phyloP scores from a whole-genome alignment of 2,329 filamentous ascomycete species.

The Monosporascus sp. region DNA sequence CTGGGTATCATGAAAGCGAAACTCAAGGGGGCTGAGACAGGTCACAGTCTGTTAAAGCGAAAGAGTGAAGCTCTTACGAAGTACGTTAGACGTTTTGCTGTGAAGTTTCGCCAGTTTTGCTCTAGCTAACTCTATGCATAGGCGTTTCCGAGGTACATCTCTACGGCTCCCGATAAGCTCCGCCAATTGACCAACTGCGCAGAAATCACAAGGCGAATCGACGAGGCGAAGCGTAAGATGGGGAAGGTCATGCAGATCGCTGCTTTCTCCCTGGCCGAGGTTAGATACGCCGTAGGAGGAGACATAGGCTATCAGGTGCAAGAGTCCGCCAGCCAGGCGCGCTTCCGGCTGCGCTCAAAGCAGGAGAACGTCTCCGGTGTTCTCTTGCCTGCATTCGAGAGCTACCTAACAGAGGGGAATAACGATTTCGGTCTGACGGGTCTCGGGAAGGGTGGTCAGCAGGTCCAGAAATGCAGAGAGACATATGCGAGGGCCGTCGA shows the following conservation, averaged over 20 bases:
- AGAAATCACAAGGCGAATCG: constrained; percentile 96
- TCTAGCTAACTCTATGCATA: constrained; percentile 30
- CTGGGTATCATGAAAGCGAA: constrained; percentile 96
- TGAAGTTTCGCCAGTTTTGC: background rate
- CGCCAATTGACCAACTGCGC: constrained; percentile 9
- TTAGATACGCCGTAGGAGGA: constrained; percentile 93
- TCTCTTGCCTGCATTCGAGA: constrained; percentile 88
- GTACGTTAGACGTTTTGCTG: constrained; percentile 41
- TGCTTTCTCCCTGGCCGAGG: constrained; percentile 93
- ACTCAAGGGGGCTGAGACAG: constrained; percentile 86
- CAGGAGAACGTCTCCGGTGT: constrained; percentile 99
- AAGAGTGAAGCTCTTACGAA: constrained; percentile 98
- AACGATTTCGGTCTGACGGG: constrained; percentile 97
- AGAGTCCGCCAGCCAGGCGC: constrained; percentile 87
- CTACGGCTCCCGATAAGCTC: background rate
- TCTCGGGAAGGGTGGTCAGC: constrained; percentile 92
- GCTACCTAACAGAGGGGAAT: constrained; percentile 79
- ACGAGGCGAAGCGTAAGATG: constrained; percentile 99
- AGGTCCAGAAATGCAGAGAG: constrained; percentile 90
- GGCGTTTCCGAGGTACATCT: constrained; percentile 76
- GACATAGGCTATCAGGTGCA: constrained; percentile 97
- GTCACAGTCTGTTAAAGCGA: constrained; percentile 90
- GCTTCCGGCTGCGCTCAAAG: constrained; percentile 88
- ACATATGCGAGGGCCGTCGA: constrained; percentile 95
- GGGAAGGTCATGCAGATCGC: constrained; percentile 98